Base-by-base conservation (phyloP, 2,329 filamentous ascomycete species). In the Sclerotinia glacialis region DNA sequence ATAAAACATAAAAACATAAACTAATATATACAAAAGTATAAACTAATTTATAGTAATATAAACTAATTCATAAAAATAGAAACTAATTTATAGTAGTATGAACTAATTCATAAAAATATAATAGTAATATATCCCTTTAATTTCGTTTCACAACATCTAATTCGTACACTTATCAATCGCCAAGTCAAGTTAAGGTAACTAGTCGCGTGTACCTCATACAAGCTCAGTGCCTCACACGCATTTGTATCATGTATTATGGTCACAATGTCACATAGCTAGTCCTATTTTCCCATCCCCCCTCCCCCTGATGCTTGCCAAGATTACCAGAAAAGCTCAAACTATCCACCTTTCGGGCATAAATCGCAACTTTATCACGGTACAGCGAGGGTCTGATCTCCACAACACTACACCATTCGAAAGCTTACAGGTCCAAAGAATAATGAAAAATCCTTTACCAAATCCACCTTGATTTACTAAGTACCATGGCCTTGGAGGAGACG, bases 121-220 rank as follows among this genome's bases (percentile, higher is more conserved):
- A 52, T 7, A 23, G 8, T n/a, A 31, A 59, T n/a, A 2, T 14
- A 8, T 16, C 47, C 26, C 21, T 11, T 18, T 47, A 34, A 60
- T 60, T 18, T 60, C 21, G 56, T 60, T 34, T 34, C 56, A 60
- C 26, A 23, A 23, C 42, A 34, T 59, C 26, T 31, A 28, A 46
- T 59, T 46, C 40, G 55, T n/a, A n/a, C n/a, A n/a, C 40, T 46
- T 16, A 40, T 40, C 26, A 46, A 59, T 59, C 26, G 40, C 26
- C 40, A 46, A 59, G 55, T 59, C 40, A 46, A 44, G 55, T 40
- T 40, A 6, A 46, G 44, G 42, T 49, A 60, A 18, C 28, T 44
- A 49, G 56, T 58, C 56, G 56, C 56, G 56, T 60, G 56, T 60
- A 49, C 44, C 44, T 60, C 44, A 60, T 60, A 60, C 56, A 23